These are phyloP conservation scores for Podospora didyma DNA, from an alignment of 495 filamentous ascomycete species.

Conservation along the genomic window DNA sequence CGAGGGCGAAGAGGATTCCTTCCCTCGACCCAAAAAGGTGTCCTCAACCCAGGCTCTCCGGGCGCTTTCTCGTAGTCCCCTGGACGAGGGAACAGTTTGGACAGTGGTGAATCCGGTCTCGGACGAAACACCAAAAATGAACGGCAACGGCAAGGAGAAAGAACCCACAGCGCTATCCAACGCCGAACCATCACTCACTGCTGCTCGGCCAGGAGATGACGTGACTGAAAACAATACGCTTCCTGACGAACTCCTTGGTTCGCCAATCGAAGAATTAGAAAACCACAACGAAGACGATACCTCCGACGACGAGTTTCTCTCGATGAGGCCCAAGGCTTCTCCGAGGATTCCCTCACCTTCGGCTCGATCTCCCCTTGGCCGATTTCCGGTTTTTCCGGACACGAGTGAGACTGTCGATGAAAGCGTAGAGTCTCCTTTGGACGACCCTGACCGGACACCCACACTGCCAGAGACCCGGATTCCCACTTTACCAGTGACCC, in stretches of 20 bases:
- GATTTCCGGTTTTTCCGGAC: slow-evolving; percentile 12
- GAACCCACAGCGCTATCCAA: background rate
- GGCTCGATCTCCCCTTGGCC: slow-evolving; percentile 6
- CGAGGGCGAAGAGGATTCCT: slow-evolving; percentile 35
- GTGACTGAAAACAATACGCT: background rate
- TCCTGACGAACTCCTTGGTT: slow-evolving; percentile 5
- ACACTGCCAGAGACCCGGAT: background rate
- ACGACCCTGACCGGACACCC: background rate
- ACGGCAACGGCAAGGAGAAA: slow-evolving; percentile 14
- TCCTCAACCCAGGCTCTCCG: slow-evolving; percentile 44
- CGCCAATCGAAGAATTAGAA: slow-evolving; percentile 18
- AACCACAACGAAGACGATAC: slow-evolving; percentile 27
- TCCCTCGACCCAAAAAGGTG: slow-evolving; percentile 40
- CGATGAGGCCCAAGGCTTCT: slow-evolving; percentile 24
- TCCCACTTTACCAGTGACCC: background rate
- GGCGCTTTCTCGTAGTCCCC: slow-evolving; percentile 38
- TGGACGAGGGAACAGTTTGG: slow-evolving; percentile 38
- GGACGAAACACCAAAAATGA: slow-evolving; percentile 31
- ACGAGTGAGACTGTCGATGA: background rate
- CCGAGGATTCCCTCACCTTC: slow-evolving; percentile 14
- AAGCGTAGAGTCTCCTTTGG: background rate
- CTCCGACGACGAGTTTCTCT: slow-evolving; percentile 30
- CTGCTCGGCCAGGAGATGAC: background rate
- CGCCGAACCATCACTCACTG: background rate
- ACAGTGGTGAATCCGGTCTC: slow-evolving; percentile 35